Base-by-base conservation (phyloP, 768 basidiomycete species). In the Calvatia gigantea region DNA sequence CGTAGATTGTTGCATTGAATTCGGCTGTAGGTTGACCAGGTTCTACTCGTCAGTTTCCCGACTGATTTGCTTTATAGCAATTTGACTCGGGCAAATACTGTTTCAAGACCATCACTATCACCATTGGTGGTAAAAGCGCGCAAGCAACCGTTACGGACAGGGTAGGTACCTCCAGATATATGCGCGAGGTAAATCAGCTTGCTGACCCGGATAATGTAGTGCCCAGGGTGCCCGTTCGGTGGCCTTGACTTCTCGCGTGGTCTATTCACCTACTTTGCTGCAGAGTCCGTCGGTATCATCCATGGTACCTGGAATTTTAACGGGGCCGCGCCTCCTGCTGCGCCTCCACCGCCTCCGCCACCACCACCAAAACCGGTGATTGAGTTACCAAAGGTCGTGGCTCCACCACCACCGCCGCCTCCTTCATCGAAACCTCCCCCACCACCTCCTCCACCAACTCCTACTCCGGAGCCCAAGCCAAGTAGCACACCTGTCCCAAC, bases 241-340 rank as follows among this genome's bases (percentile, higher is more conserved):
- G 84, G 77, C n/a, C 77, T 89, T 41, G 86, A 89, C 66, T 64
- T 87, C 31, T 76, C 79, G n/a, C 69, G 69, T 17, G 78, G 81
- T 31, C 73, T 87, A 17, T 87, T 89, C 73, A 62, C 61, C 7
- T 77, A 66, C 68, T 83, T 88, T 58, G 78, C 75, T 0, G 50
- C 67, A 25, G 62, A 67, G 49, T 67, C 63, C 51, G 65, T 60
- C 5, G 85, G 84, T 43, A 70, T 80, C 12, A 70, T 85, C 59
- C 71, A 73, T 52, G 81, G 80, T 49, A 59, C 62, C 4, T 87
- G 85, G 85, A 65, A 63, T 48, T 77, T 73, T 14, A 64, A 58
- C 17, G 65, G 54, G 14, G 55, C 32, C 29, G 39, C 69, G 1
- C 54, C 67, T 7, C 46, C 68, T n/a, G 45, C 67, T 17, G 60